phyloP scores from a whole-genome alignment of 2,329 filamentous ascomycete species.

The Diaporthe velutina region DNA sequence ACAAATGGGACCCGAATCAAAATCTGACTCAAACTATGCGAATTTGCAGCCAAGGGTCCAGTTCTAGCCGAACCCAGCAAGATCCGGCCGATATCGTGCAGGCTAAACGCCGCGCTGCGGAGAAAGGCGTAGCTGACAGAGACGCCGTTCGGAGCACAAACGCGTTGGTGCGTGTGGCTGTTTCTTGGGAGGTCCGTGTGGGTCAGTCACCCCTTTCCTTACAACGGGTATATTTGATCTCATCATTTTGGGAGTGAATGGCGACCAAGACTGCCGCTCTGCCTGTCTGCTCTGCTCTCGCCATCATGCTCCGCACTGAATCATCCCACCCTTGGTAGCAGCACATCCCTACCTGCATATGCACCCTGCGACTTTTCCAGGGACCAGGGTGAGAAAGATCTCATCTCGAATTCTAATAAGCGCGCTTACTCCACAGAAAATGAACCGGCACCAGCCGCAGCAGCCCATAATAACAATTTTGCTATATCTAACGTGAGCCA shows the following conservation, averaged over 20 bases:
- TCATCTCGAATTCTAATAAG: neutral
- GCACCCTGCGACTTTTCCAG: neutral
- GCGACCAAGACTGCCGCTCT: neutral
- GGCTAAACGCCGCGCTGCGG: constrained; percentile 19
- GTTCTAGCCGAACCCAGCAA: constrained; percentile 12
- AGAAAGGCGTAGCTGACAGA: neutral
- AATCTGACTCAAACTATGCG: constrained; percentile 20
- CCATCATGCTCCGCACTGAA: constrained; percentile 21
- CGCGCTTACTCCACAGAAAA: neutral
- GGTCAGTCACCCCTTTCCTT: neutral
- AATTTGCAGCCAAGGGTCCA: constrained; percentile 13
- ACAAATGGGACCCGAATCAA: neutral
- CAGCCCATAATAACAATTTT: neutral
- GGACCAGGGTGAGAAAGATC: constrained; percentile 1
- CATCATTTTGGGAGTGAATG: neutral
- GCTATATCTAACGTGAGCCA: neutral
- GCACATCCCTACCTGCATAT: constrained; percentile 3
- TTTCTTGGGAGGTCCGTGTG: neutral
- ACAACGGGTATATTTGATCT: neutral
- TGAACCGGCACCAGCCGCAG: constrained; percentile 4
- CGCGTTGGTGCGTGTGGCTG: neutral
- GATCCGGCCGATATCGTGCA: constrained; percentile 24
- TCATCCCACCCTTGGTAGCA: neutral
- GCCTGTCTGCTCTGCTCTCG: constrained; percentile 14
- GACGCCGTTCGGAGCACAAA: constrained; percentile 3